Evolutionary conservation across 768 basidiomycete species (phyloP).

Genomic region (Mycena kentingensis): DNA sequence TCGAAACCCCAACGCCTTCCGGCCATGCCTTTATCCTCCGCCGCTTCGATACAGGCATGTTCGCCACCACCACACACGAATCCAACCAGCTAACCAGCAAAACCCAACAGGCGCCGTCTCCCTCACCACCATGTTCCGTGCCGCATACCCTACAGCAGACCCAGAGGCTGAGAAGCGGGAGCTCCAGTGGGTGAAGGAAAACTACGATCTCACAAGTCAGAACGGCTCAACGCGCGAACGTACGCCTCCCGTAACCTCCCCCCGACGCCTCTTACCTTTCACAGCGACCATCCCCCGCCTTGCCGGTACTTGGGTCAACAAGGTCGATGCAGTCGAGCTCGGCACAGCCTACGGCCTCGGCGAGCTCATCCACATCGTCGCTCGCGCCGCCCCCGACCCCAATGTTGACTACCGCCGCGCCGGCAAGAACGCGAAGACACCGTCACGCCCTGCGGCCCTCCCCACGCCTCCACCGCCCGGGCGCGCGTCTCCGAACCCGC

Average conservation of each 20-base stretch:
- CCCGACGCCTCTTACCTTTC: too few species aligned
- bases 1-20: constrained; percentile 68
- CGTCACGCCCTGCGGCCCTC: constrained; percentile 24
- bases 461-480: constrained; percentile 41
- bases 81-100: too few species aligned
- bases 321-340: constrained; percentile 63
- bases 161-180: constrained; percentile 80
- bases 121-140: constrained; percentile 95
- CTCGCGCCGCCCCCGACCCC: constrained; percentile 77
- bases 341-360: constrained; percentile 68
- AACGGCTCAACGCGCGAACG: constrained; percentile 68
- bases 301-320: constrained; percentile 86
- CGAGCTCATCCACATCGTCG: constrained; percentile 63
- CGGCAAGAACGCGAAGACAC: constrained; percentile 36
- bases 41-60: constrained; percentile 90
- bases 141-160: constrained; percentile 82
- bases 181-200: constrained; percentile 80
- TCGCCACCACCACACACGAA: too few species aligned
- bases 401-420: constrained; percentile 78
- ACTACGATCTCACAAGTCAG: constrained; percentile 73
- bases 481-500: constrained; percentile 43
- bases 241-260: too few species aligned
- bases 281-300: constrained; percentile 74
- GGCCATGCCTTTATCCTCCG: constrained; percentile 94
- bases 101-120: constrained; percentile 90